These are phyloP conservation scores for Seiridium cupressi DNA, from an alignment of 2,329 filamentous ascomycete genomes.

Conservation along the genomic window DNA sequence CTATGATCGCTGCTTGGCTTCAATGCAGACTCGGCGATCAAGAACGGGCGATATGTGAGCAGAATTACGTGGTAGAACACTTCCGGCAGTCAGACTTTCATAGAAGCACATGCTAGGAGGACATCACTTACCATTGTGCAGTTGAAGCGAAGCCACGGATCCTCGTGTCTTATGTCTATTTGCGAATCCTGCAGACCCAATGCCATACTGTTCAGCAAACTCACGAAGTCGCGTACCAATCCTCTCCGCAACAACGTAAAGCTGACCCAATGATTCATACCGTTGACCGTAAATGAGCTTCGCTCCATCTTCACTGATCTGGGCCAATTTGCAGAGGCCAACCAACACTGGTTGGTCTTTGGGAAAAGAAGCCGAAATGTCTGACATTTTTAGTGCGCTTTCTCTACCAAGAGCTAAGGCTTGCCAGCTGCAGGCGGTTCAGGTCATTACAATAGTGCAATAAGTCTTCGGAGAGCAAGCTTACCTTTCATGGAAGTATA, in stretches of 20 bases:
- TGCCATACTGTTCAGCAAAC: constrained; percentile 17
- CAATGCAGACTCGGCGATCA: constrained; percentile 21
- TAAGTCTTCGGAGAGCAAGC: neutral
- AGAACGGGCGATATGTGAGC: constrained; percentile 22
- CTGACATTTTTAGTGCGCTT: constrained; percentile 16
- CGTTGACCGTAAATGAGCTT: constrained; percentile 21
- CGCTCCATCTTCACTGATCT: constrained; percentile 16
- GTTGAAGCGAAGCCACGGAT: constrained; percentile 10
- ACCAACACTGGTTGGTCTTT: constrained; percentile 16
- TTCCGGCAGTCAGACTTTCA: neutral
- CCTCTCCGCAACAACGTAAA: constrained; percentile 21
- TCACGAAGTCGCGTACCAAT: constrained; percentile 19
- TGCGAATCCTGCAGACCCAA: constrained; percentile 12
- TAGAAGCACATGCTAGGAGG: neutral
- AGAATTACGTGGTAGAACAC: constrained; percentile 20
- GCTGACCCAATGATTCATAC: constrained; percentile 21
- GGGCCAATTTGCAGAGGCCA: constrained; percentile 16
- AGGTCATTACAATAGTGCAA: neutral
- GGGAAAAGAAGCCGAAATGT: constrained; percentile 22
- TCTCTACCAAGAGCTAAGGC: constrained; percentile 18
- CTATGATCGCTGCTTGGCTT: constrained; percentile 7
- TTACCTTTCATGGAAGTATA: constrained; percentile 26
- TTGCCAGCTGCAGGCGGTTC: constrained; percentile 13
- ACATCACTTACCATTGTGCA: constrained; percentile 14
- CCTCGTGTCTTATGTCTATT: neutral